Evolutionary conservation across 345 rosid species (phyloP).

Genomic region (Kandelia obovata): DNA sequence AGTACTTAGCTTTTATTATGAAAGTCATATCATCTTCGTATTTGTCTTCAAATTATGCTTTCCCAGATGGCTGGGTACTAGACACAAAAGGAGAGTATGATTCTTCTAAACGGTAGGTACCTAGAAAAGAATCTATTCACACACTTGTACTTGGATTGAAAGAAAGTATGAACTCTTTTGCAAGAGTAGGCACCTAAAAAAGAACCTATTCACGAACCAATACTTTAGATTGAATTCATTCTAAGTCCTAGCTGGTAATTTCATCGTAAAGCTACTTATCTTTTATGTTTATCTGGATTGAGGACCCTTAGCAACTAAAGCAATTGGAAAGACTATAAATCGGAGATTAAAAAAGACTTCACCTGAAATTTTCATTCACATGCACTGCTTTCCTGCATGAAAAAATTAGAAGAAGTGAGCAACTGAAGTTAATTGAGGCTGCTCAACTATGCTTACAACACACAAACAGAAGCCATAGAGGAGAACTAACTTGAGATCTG

Average conservation of each 20-base stretch:
- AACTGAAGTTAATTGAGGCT: constrained; percentile 8
- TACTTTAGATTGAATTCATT: not conserved
- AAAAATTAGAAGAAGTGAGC: not conserved
- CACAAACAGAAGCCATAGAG: not conserved
- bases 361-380: constrained; percentile 82
- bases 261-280: not conserved
- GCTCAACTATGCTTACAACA: not conserved
- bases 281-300: not conserved
- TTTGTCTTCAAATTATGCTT: too few species aligned
- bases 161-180: too few species aligned
- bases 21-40: too few species aligned
- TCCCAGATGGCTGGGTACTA: too few species aligned
- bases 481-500: constrained; percentile 60
- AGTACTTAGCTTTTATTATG: too few species aligned
- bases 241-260: not conserved
- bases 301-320: not conserved
- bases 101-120: too few species aligned
- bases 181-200: not conserved
- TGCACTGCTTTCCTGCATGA: constrained; percentile 78
- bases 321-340: not conserved
- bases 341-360: not conserved
- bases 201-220: not conserved
- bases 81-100: too few species aligned
- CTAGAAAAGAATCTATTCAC: too few species aligned
- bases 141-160: too few species aligned